Evolutionary conservation across 2,329 filamentous ascomycete species (phyloP).

Genomic region (Xylaria sp.): DNA sequence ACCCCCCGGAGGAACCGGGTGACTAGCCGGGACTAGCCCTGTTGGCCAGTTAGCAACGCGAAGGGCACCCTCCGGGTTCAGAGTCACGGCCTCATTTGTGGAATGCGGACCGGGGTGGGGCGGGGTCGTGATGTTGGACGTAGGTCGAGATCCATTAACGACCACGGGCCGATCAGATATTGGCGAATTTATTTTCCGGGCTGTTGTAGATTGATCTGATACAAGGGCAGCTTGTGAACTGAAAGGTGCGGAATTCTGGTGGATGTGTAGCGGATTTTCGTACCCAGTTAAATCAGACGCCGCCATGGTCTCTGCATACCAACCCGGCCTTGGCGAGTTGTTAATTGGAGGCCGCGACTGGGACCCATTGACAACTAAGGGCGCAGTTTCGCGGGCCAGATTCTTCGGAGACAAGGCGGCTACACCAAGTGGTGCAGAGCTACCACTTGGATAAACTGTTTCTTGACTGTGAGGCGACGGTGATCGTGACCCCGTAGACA

Average conservation of each 20-base stretch:
- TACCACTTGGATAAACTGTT: constrained; percentile 53
- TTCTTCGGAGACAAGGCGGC: constrained; percentile 54
- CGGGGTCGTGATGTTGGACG: constrained; percentile 28
- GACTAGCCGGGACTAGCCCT: constrained; percentile 14
- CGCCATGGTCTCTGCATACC: constrained; percentile 44
- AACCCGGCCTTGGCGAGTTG: constrained; percentile 46
- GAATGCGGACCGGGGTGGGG: constrained; percentile 41
- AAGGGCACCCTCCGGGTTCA: constrained; percentile 37
- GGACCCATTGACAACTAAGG: constrained; percentile 58
- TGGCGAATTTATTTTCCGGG: constrained; percentile 44
- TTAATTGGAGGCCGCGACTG: constrained; percentile 48
- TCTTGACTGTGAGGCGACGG: constrained; percentile 63
- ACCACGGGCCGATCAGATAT: constrained; percentile 60
- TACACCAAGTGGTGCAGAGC: constrained; percentile 55
- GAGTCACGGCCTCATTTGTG: constrained; percentile 49
- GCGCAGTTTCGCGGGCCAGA: constrained; percentile 50
- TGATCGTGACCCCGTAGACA: constrained; percentile 67
- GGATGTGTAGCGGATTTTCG: constrained; percentile 55
- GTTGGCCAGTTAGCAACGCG: constrained; percentile 41
- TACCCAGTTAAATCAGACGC: constrained; percentile 48
- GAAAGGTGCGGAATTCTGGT: constrained; percentile 48
- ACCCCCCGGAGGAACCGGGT: constrained; percentile 9
- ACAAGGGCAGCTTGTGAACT: constrained; percentile 41
- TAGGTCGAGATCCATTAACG: constrained; percentile 52
- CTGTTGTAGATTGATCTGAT: constrained; percentile 37